These are phyloP conservation scores for Porodaedalea pini DNA, from an alignment of 1,284 basidiomycete species.

Conservation along the genomic window DNA sequence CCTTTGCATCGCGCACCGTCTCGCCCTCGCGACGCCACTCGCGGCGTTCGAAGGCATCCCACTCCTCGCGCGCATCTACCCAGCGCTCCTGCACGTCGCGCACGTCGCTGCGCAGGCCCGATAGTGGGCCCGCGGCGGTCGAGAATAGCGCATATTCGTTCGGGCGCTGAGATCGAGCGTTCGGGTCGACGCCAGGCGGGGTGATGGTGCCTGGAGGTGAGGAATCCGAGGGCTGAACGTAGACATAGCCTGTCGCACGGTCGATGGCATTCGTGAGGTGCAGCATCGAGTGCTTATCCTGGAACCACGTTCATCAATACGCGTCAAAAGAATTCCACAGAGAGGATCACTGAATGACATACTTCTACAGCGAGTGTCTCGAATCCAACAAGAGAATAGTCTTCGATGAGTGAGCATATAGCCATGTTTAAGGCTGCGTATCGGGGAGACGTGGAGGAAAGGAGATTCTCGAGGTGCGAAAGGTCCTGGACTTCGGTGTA, in stretches of 20 bases:
- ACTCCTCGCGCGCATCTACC: conserved; percentile 75
- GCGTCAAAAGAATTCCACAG: not conserved
- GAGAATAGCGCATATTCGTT: conserved; percentile 68
- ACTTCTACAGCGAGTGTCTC: conserved; percentile 97
- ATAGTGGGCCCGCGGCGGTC: conserved; percentile 56
- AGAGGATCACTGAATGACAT: conserved; percentile 23
- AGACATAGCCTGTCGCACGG: conserved; percentile 86
- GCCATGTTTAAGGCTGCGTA: conserved; percentile 83
- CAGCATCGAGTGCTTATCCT: conserved; percentile 89
- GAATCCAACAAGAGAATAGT: conserved; percentile 92
- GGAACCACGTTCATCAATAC: conserved; percentile 37
- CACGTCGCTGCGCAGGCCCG: conserved; percentile 56
- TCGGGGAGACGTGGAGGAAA: conserved; percentile 63
- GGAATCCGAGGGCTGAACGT: conserved; percentile 58
- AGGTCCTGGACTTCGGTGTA: conserved; percentile 98
- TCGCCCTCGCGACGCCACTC: conserved; percentile 68
- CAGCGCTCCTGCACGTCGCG: conserved; percentile 87
- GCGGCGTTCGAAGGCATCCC: conserved; percentile 71
- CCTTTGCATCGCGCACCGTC: conserved; percentile 26
- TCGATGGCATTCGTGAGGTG: conserved; percentile 80
- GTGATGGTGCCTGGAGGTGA: conserved; percentile 49
- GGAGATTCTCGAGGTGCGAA: conserved; percentile 78
- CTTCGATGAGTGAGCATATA: conserved; percentile 89
- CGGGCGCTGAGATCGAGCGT: conserved; percentile 45
- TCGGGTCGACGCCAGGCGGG: conserved; percentile 31